Evolutionary conservation across 2,329 filamentous ascomycete genomes (phyloP), one percentile per base, ranked within the genome.

Genomic region (Penicillium sp.): DNA sequence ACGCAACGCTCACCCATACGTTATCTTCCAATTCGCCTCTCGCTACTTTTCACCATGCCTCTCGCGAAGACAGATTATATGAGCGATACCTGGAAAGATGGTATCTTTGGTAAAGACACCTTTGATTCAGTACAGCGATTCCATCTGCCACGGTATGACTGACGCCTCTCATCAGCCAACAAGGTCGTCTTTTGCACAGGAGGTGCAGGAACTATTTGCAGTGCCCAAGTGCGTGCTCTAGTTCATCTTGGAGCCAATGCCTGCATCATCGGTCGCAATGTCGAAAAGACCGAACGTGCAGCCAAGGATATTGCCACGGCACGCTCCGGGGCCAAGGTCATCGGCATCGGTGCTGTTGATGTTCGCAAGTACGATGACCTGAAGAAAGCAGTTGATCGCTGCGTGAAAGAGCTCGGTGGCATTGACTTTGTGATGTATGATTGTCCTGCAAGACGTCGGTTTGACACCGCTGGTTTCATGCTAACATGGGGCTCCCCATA

Each of bases 141-240:
- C 29, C 29, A 26, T 38, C 35, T 2, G 43, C 24, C 42, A 28
- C 27, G 28, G 11, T 9, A 34, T 51, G 36, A 44, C 53, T 56
- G 48, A 53, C 46, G 28, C 27, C 9, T 39, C 12, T 25, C 7
- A 39, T 9, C 60, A 94, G 88, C 85, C 54, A 83, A 85, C 66
- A 91, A 93, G 63, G 90, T 97, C 39, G 81, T 91, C 58, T 95
- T 97, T 71, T 94, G 94, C 63, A 98, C 93, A 3, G 93, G 93
- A 49, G 93, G 93, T 45, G 90, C 90, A 4, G 91, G 93, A 47
- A 85, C 86, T 26, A 97, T 98, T 64, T 96, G 93, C 75, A 93
- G 86, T 60, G 90, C 88, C 47, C 93, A 97, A 74, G 93, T 95
- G 29, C 82, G 90, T 55, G 93, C 93, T 4, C 76, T 98, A 50